Conservation (phyloP, 1,139 yeast genomes). For the Suhomyces bokatorum region DNA sequence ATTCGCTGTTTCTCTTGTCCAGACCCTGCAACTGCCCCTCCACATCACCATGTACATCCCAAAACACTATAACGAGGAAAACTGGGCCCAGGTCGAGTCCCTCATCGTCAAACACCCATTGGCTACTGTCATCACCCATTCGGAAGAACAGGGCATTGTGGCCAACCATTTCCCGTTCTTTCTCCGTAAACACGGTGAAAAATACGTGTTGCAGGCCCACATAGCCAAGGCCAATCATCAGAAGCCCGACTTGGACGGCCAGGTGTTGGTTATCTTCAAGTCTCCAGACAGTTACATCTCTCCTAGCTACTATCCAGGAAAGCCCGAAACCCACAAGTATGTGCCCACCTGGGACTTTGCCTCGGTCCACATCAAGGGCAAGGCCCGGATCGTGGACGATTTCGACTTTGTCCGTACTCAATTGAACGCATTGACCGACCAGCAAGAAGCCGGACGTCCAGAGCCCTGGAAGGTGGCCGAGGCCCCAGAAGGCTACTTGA, state of each 20-base stretch:
- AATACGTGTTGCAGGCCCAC: conserved; percentile 53
- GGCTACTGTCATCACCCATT: conserved; percentile 51
- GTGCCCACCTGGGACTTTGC: conserved; percentile 79
- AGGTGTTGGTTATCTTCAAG: conserved; percentile 56
- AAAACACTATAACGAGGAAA: conserved; percentile 25
- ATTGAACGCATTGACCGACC: conserved; percentile 46
- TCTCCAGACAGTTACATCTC: conserved; percentile 56
- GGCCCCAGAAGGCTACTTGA: conserved; percentile 55
- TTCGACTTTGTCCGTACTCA: conserved; percentile 49
- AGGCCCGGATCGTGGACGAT: conserved; percentile 48
- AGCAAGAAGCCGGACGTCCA: conserved; percentile 43
- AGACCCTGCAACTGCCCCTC: not conserved
- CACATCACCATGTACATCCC: conserved; percentile 16
- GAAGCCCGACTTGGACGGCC: conserved; percentile 40
- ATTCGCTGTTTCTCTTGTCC: not conserved
- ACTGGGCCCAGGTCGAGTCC: conserved; percentile 41
- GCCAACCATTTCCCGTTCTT: conserved; percentile 65
- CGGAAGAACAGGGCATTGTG: conserved; percentile 36
- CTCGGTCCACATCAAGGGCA: conserved; percentile 60
- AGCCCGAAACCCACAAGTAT: conserved; percentile 57
- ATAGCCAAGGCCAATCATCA: conserved; percentile 59
- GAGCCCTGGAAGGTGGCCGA: conserved; percentile 58
- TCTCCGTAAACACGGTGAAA: conserved; percentile 41
- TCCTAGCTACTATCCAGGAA: conserved; percentile 62
- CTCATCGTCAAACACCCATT: conserved; percentile 52